Conservation (phyloP, 257 asterid genomes). For the Knoxia roxburghii region DNA sequence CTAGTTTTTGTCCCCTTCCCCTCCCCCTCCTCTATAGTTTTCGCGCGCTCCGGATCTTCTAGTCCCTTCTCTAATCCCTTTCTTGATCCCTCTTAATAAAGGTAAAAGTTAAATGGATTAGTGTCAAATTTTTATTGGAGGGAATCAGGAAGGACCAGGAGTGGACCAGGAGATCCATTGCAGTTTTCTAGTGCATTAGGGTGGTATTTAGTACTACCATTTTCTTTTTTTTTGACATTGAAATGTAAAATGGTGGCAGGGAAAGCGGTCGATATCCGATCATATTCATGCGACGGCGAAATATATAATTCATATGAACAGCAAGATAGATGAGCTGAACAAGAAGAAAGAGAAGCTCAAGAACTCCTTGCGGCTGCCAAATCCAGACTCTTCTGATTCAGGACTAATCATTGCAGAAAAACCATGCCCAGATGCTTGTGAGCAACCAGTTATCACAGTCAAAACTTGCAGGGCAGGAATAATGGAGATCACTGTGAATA, state of each 20-base stretch:
- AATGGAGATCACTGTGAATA: constrained; percentile 34
- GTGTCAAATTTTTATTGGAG: no score
- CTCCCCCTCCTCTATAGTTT: no score
- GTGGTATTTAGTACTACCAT: no score
- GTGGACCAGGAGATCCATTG: no score
- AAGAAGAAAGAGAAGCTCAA: constrained; percentile 24
- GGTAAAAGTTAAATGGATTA: no score
- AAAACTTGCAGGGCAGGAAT: constrained; percentile 34
- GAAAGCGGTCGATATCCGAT: constrained; percentile 42
- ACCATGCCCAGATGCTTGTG: background rate
- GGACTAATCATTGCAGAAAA: background rate
- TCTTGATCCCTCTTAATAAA: no score
- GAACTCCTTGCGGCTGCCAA: background rate
- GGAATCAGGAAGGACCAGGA: no score
- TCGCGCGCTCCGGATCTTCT: no score
- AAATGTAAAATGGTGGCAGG: constrained; percentile 37
- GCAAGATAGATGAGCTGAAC: constrained; percentile 28
- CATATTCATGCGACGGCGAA: constrained; percentile 36
- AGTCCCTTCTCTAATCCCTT: no score
- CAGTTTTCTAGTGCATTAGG: no score
- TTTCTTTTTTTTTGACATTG: no score
- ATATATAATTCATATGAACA: constrained; percentile 38
- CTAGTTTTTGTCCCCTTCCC: no score
- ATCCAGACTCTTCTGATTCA: background rate
- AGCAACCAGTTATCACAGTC: constrained; percentile 25